A percentile compares a stretch with the other conserved stretches of the same genome.
These are phyloP conservation scores for Rhododendron simsii DNA, from an alignment of 148 eudicot species.

Conservation along the genomic window DNA sequence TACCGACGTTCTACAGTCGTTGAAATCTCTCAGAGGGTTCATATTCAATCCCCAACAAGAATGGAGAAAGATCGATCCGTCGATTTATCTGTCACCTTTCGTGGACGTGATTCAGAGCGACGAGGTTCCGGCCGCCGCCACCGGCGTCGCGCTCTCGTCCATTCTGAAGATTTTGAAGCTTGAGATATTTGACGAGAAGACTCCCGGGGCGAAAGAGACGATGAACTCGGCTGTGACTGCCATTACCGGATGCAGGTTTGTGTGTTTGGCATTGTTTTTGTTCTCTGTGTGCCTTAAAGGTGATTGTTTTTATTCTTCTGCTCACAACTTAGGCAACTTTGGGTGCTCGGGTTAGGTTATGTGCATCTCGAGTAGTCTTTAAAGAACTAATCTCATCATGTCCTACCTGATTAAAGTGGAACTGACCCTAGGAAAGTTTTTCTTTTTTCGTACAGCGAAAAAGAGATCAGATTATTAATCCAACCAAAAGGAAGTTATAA, in stretches of 20 bases:
- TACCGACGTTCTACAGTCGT: slow-evolving; percentile 44
- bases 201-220: slow-evolving; percentile 67
- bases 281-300: too few species aligned
- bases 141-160: slow-evolving; percentile 64
- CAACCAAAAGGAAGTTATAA: too few species aligned
- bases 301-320: too few species aligned
- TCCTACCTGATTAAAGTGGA: too few species aligned
- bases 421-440: too few species aligned
- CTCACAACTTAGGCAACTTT: too few species aligned
- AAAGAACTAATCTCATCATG: too few species aligned
- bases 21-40: slow-evolving; percentile 63
- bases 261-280: neutral
- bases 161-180: slow-evolving; percentile 59
- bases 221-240: slow-evolving; percentile 49
- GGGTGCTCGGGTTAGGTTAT: too few species aligned
- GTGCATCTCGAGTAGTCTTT: too few species aligned
- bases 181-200: slow-evolving; percentile 60
- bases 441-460: too few species aligned
- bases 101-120: slow-evolving; percentile 81
- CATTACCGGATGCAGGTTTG: slow-evolving; percentile 50
- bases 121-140: slow-evolving; percentile 73
- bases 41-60: slow-evolving; percentile 76
- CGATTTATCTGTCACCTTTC: slow-evolving; percentile 69
- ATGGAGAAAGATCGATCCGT: slow-evolving; percentile 75
- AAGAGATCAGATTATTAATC: too few species aligned